A percentile compares a stretch with the other conserved stretches of the same genome.
These are phyloP conservation scores for Persicaria maculosa DNA, from an alignment of 148 eudicot species.

Conservation along the genomic window DNA sequence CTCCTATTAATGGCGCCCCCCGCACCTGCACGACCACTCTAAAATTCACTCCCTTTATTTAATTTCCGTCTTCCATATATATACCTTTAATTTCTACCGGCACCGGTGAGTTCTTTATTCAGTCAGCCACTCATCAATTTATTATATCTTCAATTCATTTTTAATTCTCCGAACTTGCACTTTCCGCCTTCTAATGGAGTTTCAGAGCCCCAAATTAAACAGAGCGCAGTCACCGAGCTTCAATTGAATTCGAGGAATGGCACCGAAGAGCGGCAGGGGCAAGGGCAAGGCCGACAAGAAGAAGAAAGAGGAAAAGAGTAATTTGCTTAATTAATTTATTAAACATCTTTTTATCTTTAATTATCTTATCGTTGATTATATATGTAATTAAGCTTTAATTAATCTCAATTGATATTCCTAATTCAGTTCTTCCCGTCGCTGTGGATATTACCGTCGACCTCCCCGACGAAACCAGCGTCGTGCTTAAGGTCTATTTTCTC, in stretches of 20 bases:
- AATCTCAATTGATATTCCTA: neutral
- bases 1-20: neutral
- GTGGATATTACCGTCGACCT: constrained; percentile 73
- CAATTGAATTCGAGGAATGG: constrained; percentile 38
- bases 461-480: constrained; percentile 69
- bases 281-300: constrained; percentile 89
- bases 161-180: neutral
- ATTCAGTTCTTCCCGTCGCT: constrained; percentile 85
- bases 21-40: neutral
- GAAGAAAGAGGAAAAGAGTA: constrained; percentile 99
- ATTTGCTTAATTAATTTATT: neutral
- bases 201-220: neutral
- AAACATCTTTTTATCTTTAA: neutral
- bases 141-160: neutral
- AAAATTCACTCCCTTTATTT: neutral
- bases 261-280: constrained; percentile 91
- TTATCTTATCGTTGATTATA: too few relatives aligned
- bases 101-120: neutral
- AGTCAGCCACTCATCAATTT: neutral
- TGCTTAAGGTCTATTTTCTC: constrained; percentile 61
- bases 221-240: too few relatives aligned
- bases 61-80: neutral
- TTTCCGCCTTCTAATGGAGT: constrained; percentile 4
- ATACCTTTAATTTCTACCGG: neutral
- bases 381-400: neutral